These are phyloP conservation scores for Akanthomyces dipterigenus DNA, from an alignment of 2,329 filamentous ascomycete species.

Conservation along the genomic window DNA sequence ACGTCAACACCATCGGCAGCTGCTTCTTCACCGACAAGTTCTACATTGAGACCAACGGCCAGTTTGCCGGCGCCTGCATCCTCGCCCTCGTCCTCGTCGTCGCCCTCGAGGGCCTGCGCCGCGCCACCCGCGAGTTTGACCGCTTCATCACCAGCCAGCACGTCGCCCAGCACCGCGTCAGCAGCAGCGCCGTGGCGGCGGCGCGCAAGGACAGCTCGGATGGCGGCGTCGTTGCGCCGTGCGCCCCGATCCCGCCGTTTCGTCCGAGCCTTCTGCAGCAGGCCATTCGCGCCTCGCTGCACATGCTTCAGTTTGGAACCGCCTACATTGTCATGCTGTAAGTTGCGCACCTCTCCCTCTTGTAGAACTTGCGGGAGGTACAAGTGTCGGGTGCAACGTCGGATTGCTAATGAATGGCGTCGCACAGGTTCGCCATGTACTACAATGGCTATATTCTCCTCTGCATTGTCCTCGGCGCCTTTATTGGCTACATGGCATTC, in stretches of 20 bases:
- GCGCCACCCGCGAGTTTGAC: constrained; percentile 66
- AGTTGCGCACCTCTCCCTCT: constrained; percentile 11
- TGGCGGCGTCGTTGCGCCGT: constrained; percentile 8
- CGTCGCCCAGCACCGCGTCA: constrained; percentile 25
- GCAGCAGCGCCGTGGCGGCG: constrained; percentile 7
- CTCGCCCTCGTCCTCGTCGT: constrained; percentile 70
- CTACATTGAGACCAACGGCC: constrained; percentile 61
- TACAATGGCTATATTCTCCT: constrained; percentile 72
- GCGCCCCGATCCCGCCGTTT: constrained; percentile 28
- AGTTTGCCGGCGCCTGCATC: constrained; percentile 77
- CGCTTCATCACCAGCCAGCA: constrained; percentile 53
- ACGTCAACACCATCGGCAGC: constrained; percentile 65
- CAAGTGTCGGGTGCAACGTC: background rate
- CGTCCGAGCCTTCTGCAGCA: constrained; percentile 61
- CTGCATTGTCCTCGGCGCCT: constrained; percentile 71
- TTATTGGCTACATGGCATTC: constrained; percentile 65
- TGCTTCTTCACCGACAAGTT: constrained; percentile 66
- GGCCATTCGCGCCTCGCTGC: constrained; percentile 56
- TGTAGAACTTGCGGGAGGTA: background rate
- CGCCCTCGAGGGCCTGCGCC: constrained; percentile 64
- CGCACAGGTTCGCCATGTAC: constrained; percentile 44
- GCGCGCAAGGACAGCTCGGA: constrained; percentile 18
- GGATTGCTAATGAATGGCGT: constrained; percentile 2
- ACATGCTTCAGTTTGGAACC: constrained; percentile 65
- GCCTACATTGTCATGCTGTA: constrained; percentile 74